phyloP scores from a whole-genome alignment of 2,329 filamentous ascomycete species.

The Cladosporium sp. region DNA sequence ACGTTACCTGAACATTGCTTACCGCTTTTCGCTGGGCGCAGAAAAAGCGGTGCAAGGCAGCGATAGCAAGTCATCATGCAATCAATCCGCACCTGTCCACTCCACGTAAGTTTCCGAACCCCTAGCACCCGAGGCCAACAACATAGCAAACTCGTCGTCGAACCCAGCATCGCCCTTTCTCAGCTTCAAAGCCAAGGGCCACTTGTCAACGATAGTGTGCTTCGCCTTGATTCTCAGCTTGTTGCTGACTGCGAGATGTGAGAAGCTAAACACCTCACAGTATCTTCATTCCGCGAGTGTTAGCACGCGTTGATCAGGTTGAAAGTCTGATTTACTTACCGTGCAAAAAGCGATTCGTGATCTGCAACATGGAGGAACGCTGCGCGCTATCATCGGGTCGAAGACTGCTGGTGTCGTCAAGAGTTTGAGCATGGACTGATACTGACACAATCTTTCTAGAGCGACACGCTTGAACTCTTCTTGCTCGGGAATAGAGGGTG shows the following conservation, averaged over 20 bases:
- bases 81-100: background rate
- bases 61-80: too few species aligned
- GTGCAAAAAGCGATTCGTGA: background rate
- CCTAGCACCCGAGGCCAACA: background rate
- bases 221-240: conserved; percentile 22
- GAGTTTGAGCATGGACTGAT: too few species aligned
- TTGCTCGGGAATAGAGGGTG: too few species aligned
- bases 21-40: too few species aligned
- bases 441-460: too few species aligned
- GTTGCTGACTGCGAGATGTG: background rate
- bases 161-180: background rate
- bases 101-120: background rate
- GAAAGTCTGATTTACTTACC: background rate
- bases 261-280: conserved; percentile 18
- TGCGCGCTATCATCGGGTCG: too few species aligned
- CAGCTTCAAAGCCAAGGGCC: conserved; percentile 21
- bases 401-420: too few species aligned
- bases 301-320: background rate
- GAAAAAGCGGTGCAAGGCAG: too few species aligned
- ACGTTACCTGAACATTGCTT: too few species aligned
- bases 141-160: background rate
- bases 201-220: conserved; percentile 26
- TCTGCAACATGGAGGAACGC: background rate
- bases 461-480: too few species aligned
- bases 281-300: conserved; percentile 14